Percentiles rank a stretch among this genome's conserved stretches.
phyloP scores from a whole-genome alignment of 805 yeast genomes.

The Barnettozyma californica region DNA sequence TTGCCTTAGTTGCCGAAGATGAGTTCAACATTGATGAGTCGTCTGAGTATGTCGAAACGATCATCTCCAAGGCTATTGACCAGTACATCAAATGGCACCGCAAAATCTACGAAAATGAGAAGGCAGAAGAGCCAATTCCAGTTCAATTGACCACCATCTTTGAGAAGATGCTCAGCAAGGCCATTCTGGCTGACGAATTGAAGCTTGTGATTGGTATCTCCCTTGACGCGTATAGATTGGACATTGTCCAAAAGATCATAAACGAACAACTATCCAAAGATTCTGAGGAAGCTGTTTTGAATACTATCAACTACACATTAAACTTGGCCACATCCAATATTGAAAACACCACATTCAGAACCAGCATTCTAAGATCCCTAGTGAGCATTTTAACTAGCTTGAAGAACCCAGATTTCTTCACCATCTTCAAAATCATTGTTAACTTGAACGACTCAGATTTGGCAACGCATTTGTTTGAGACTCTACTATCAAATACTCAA shows the following conservation, averaged over 20 bases:
- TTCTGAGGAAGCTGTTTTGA: slow-evolving; percentile 48
- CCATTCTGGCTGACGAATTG: slow-evolving; percentile 64
- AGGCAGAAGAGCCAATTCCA: slow-evolving; percentile 37
- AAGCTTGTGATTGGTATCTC: slow-evolving; percentile 88
- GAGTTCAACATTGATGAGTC: slow-evolving; percentile 69
- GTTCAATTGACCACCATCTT: slow-evolving; percentile 62
- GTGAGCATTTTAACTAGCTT: slow-evolving; percentile 55
- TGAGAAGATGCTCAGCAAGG: slow-evolving; percentile 81
- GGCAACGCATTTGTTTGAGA: slow-evolving; percentile 65
- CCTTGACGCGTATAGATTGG: slow-evolving; percentile 81
- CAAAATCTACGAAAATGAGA: slow-evolving; percentile 34
- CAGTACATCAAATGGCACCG: slow-evolving; percentile 68
- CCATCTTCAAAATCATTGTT: slow-evolving; percentile 79
- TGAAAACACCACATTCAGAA: slow-evolving; percentile 60
- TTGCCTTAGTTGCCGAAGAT: slow-evolving; percentile 78
- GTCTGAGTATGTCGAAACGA: slow-evolving; percentile 88
- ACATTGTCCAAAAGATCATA: slow-evolving; percentile 62
- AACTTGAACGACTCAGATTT: slow-evolving; percentile 74
- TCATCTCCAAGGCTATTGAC: slow-evolving; percentile 88
- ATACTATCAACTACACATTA: slow-evolving; percentile 66
- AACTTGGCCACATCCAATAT: slow-evolving; percentile 67
- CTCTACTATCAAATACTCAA: slow-evolving; percentile 37
- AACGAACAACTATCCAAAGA: slow-evolving; percentile 31
- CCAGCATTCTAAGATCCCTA: slow-evolving; percentile 54
- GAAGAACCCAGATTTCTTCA: slow-evolving; percentile 70